phyloP scores from a whole-genome alignment of 2,329 filamentous ascomycete species.

The Pseudocercospora pini-densiflorae region DNA sequence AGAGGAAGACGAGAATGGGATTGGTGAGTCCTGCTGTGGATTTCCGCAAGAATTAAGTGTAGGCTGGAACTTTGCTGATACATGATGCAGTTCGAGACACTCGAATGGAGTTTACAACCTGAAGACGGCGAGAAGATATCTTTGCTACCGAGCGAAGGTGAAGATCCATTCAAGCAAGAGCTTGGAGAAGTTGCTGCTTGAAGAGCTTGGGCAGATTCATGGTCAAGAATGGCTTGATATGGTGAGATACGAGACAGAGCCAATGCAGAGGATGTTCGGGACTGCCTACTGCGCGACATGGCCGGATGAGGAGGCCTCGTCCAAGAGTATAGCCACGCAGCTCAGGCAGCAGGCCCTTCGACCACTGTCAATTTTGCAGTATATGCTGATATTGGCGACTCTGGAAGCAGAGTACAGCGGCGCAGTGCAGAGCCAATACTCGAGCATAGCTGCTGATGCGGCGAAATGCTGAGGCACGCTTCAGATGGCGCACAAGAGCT shows the following conservation, averaged over 20 bases:
- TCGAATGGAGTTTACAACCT: constrained; percentile 84
- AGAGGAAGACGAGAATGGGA: constrained; percentile 67
- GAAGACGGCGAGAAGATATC: constrained; percentile 71
- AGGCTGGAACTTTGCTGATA: constrained; percentile 10
- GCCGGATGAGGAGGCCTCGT: background rate
- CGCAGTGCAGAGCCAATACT: background rate
- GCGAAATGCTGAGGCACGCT: background rate
- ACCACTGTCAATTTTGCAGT: background rate
- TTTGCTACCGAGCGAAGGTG: constrained; percentile 67
- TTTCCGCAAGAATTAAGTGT: background rate
- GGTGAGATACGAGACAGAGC: background rate
- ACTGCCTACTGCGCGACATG: background rate
- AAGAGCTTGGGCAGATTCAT: background rate
- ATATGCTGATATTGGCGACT: background rate
- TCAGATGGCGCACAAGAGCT: background rate
- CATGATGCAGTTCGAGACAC: constrained; percentile 74
- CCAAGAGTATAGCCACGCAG: background rate
- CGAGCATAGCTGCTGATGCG: background rate
- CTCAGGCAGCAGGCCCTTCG: background rate
- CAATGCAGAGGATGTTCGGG: background rate
- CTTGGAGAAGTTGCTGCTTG: background rate
- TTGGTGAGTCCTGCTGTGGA: constrained; percentile 50
- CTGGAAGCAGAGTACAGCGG: background rate
- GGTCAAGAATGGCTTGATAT: background rate
- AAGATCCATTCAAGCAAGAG: constrained; percentile 64